Conservation (phyloP, 495 filamentous ascomycete species). For the Clavariopsis aquatica region DNA sequence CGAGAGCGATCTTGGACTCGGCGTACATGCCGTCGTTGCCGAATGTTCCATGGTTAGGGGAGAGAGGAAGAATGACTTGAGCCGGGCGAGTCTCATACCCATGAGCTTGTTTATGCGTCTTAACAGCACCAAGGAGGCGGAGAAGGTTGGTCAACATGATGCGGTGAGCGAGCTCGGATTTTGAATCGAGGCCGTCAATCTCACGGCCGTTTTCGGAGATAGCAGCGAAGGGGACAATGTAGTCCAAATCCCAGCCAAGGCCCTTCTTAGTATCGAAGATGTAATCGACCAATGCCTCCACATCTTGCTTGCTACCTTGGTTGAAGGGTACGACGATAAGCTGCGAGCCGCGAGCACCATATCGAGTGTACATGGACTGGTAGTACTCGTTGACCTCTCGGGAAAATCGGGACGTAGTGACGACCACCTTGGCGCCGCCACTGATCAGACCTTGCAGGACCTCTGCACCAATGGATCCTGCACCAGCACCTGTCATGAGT, state of each 20-base stretch:
- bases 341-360: constrained; percentile 89
- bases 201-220: constrained; percentile 98
- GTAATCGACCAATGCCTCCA: constrained; percentile 88
- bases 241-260: constrained; percentile 97
- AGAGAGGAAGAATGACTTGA: constrained; percentile 92
- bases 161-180: constrained; percentile 95
- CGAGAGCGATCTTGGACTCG: constrained; percentile 93
- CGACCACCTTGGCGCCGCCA: constrained; percentile 92
- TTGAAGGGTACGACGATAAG: constrained; percentile 98
- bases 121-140: constrained; percentile 85
- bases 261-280: constrained; percentile 97
- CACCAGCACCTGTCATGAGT: constrained; percentile 97
- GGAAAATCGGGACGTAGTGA: constrained; percentile 95
- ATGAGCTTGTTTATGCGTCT: constrained; percentile 79
- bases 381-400: constrained; percentile 99
- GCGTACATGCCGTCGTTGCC: constrained; percentile 98
- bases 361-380: constrained; percentile 95
- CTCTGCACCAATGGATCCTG: constrained; percentile 97
- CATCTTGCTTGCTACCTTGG: constrained; percentile 96
- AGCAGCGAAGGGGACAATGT: constrained; percentile 92
- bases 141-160: constrained; percentile 99
- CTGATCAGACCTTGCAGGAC: constrained; percentile 95
- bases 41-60: constrained; percentile 97
- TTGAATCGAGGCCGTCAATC: constrained; percentile 95
- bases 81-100: constrained; percentile 94